Evolutionary conservation across 306 rosid genomes (phyloP), one percentile per base, ranked within the genome.

Genomic region (Senna siamea): DNA sequence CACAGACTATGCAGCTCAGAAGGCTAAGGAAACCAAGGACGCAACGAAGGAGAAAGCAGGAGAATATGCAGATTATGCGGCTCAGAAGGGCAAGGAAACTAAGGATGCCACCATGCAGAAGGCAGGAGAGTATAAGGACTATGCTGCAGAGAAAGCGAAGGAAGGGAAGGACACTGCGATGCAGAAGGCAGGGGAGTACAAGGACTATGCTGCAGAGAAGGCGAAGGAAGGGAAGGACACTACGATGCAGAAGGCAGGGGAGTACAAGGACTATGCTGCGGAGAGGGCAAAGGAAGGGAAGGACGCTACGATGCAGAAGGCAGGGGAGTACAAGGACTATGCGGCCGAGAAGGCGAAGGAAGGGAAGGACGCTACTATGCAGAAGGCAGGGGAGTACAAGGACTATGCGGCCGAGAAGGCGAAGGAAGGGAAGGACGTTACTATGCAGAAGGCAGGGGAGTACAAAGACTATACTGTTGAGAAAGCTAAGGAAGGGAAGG

Each of bases 281-380:
- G 88, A 89, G 84, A 86, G 78, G 48, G 86, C 82, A 0, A 78
- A 69, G 37, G 89, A 89, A 53, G 89, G 87, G 17, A 87, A 85
- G 44, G 88, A 85, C 0, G 2, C 73, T 0, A 32, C 84, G 0
- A 11, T 1, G 65, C 22, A 47, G 0, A 85, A 81, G 10, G 77
- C 71, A 4, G 81, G 67, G 0, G 87, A 86, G 53, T 78, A 68
- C 17, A 74, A 54, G 1, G 79, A 46, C 11, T 80, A 74, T 35
- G 76, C 82, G 0, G 62, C 75, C 0, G 22, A 77, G 14, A 81
- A 84, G 38, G 79, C 85, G 0, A 80, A 58, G 7, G 87, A 84
- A 20, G 63, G 79, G 0, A 84, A 82, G 66, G 87, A 82, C n/a
- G 1, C 12, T 3, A 38, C 84, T 0, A 7, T 19, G 67, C 50